Evolutionary conservation across 257 asterid species (phyloP), one percentile per base, ranked within the genome.

Genomic region (Primulina huaijiensis): DNA sequence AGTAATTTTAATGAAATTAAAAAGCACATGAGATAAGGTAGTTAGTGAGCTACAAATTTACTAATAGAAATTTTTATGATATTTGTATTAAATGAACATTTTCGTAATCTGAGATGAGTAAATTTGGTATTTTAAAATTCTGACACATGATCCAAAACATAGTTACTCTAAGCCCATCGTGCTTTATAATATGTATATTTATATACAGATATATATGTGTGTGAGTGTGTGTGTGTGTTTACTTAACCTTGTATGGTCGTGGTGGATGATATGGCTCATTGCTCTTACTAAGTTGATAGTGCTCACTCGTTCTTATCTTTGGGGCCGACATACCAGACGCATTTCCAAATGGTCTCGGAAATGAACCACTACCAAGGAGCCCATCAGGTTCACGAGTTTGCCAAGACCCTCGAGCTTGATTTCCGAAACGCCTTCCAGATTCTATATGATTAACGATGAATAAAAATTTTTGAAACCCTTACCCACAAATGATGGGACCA

Each of bases 301-400:
- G 84, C 68, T 92, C 98, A 70, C 76, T 86, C 7, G 86, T 66
- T 66, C 82, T 84, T 75, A 37, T 74, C 81, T 88, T 94, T 20
- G 90, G 58, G 64, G 92, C 83, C 60, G 92, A 75, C 34, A 68
- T 27, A 71, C 96, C 97, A 62, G 90, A 43, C 27, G 87, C 79
- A 84, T 74, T 80, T 46, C 88, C 96, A 72, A 96, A 77, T 68
- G 97, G 86, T 75, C 87, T 86, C 53, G 97, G 93, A 82, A 85
- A 89, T 77, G 99, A 91, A 76, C 98, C 98, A 65, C 98, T 91
- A 53, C 99, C 99, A 71, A 94, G 98, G 75, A 92, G 92, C 64
- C 98, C 98, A 81, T 94, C 98, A 74, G 88, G 98, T 83, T 94
- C 98, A 73, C 89, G 72, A 74, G 83, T 77, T 84, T 88, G 98